These are phyloP conservation scores for Chaetothyriales sp. DNA, from an alignment of 2,329 filamentous ascomycete species.

Conservation along the genomic window DNA sequence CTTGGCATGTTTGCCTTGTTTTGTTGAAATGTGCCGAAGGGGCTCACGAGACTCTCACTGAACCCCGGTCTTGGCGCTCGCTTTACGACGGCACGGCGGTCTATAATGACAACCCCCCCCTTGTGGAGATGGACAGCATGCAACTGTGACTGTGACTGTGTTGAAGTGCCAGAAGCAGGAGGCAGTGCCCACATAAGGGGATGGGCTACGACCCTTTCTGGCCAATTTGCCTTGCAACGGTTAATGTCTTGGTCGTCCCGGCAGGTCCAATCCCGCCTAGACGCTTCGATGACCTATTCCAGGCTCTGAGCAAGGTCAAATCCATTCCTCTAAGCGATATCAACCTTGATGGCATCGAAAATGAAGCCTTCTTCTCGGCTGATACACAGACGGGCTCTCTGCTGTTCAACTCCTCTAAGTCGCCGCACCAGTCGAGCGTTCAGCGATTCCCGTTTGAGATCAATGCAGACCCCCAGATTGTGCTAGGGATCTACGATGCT, in stretches of 20 bases:
- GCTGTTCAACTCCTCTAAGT: neutral
- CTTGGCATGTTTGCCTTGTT: neutral
- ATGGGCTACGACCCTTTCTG: slow-evolving; percentile 85
- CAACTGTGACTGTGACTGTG: neutral
- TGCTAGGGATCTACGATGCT: slow-evolving; percentile 42
- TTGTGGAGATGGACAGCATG: neutral
- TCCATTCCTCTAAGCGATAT: slow-evolving; percentile 68
- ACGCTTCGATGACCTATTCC: slow-evolving; percentile 57
- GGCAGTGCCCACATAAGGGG: neutral
- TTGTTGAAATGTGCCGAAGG: neutral
- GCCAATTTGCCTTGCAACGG: slow-evolving; percentile 79
- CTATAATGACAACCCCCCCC: neutral
- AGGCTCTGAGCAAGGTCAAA: neutral
- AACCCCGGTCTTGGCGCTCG: too few relatives aligned
- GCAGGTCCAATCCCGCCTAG: slow-evolving; percentile 73
- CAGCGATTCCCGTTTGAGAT: slow-evolving; percentile 65
- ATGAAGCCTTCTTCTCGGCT: slow-evolving; percentile 49
- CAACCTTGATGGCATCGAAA: slow-evolving; percentile 71
- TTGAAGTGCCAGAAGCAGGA: neutral
- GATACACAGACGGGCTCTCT: neutral
- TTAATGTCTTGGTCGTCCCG: slow-evolving; percentile 76
- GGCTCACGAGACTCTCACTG: too few relatives aligned
- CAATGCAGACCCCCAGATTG: slow-evolving; percentile 67
- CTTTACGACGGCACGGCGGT: too few relatives aligned
- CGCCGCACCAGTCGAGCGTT: neutral